A percentile compares a stretch with the other conserved stretches of the same genome.
These are phyloP conservation scores for Coemansia aciculifera DNA, from an alignment of 192 early-diverging fungal species.

Conservation along the genomic window DNA sequence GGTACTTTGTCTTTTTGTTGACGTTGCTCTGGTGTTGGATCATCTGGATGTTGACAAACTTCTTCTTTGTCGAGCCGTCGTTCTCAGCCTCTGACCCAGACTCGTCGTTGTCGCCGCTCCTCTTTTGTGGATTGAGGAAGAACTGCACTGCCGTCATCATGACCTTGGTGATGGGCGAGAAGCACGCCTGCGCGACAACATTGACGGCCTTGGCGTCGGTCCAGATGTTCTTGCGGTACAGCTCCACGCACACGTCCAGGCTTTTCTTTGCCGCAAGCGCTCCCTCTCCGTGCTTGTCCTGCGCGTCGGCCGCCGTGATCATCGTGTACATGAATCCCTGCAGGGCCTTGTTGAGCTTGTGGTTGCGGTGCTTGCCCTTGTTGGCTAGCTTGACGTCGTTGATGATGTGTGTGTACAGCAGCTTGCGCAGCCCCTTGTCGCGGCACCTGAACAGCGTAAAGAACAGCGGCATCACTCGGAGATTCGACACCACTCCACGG, in stretches of 20 bases:
- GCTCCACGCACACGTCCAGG: slow-evolving; percentile 94
- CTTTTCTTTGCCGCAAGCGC: slow-evolving; percentile 95
- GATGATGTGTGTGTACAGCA: slow-evolving; percentile 93
- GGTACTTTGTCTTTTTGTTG: slow-evolving; percentile 86
- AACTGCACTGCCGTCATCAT: slow-evolving; percentile 92
- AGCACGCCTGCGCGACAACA: slow-evolving; percentile 95
- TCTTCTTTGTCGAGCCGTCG: slow-evolving; percentile 22
- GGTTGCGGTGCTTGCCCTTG: slow-evolving; percentile 86
- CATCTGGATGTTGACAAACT: slow-evolving; percentile 65
- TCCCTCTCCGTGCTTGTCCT: slow-evolving; percentile 67
- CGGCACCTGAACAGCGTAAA: slow-evolving; percentile 93
- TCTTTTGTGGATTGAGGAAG: slow-evolving; percentile 77
- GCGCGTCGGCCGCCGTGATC: slow-evolving; percentile 69
- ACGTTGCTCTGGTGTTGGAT: slow-evolving; percentile 78
- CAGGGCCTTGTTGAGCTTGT: slow-evolving; percentile 95
- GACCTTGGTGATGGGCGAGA: slow-evolving; percentile 88
- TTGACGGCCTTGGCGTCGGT: slow-evolving; percentile 99
- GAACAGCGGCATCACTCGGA: slow-evolving; percentile 81
- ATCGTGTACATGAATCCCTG: slow-evolving; percentile 99
- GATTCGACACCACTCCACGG: slow-evolving; percentile 71
- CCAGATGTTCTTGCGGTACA: slow-evolving; percentile 97
- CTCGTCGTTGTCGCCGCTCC: slow-evolving; percentile 67
- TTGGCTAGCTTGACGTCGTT: slow-evolving; percentile 94
- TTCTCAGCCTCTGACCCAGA: slow-evolving; percentile 67
- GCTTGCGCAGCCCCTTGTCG: slow-evolving; percentile 87